A percentile compares a stretch with the other conserved stretches of the same genome.
phyloP scores from a whole-genome alignment of 2,329 filamentous ascomycete genomes.

The Aaosphaeria arxii region DNA sequence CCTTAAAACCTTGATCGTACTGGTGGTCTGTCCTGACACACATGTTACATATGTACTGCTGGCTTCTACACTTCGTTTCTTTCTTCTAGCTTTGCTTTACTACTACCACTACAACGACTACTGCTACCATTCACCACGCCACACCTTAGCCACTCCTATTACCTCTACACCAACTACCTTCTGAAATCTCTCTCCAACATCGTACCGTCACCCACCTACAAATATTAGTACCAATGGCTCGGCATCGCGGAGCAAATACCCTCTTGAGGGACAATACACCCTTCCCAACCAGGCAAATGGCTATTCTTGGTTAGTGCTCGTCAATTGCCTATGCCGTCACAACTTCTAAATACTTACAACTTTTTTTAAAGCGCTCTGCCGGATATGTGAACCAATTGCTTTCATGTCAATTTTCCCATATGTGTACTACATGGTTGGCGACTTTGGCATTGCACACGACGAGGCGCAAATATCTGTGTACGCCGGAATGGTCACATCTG shows the following conservation, averaged over 20 bases:
- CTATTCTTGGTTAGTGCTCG: constrained; percentile 48
- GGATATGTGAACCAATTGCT: constrained; percentile 96
- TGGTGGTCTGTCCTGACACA: constrained; percentile 18
- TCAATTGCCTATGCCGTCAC: neutral
- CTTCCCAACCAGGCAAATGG: constrained; percentile 60
- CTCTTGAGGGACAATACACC: constrained; percentile 33
- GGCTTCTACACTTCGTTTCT: constrained; percentile 6
- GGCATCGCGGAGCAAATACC: constrained; percentile 24
- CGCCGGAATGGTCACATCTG: constrained; percentile 92
- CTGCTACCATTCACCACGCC: constrained; percentile 1
- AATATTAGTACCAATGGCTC: constrained; percentile 23
- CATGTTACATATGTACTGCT: constrained; percentile 29
- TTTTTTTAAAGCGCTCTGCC: constrained; percentile 67
- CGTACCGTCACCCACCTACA: constrained; percentile 1
- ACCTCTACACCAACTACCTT: neutral
- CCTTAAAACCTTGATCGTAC: constrained; percentile 18
- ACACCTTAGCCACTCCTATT: neutral
- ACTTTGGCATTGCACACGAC: constrained; percentile 80
- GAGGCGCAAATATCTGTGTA: constrained; percentile 82
- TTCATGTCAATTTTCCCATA: constrained; percentile 99
- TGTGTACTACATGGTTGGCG: constrained; percentile 95
- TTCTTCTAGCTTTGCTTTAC: constrained; percentile 4
- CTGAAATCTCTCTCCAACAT: neutral
- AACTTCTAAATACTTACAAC: neutral
- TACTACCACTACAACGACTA: neutral